These are phyloP conservation scores for Micractinium sp. DNA, from an alignment of 139 green algal species.

Conservation along the genomic window DNA sequence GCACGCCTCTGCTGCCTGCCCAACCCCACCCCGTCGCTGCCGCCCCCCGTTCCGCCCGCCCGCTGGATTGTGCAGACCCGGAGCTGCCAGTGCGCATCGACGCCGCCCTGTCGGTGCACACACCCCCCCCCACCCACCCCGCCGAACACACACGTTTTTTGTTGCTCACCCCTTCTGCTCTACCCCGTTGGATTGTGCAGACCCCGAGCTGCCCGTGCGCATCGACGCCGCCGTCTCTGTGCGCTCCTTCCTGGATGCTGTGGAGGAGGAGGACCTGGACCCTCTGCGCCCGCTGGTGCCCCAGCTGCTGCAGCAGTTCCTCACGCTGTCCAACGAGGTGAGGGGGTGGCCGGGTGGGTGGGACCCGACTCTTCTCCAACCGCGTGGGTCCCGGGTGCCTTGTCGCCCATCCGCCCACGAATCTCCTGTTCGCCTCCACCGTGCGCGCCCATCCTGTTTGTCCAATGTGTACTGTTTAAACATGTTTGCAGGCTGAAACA, in stretches of 20 bases:
- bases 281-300: constrained; percentile 84
- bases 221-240: constrained; percentile 31
- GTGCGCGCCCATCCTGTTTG: too few relatives aligned
- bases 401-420: too few relatives aligned
- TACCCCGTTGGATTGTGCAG: neutral
- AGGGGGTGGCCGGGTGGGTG: too few relatives aligned
- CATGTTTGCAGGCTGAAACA: too few relatives aligned
- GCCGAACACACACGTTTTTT: neutral
- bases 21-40: too few relatives aligned
- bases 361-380: too few relatives aligned
- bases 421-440: too few relatives aligned
- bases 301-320: constrained; percentile 86
- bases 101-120: constrained; percentile 34
- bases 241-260: constrained; percentile 83
- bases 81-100: neutral
- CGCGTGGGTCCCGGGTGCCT: too few relatives aligned
- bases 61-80: too few relatives aligned
- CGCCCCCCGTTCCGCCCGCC: too few relatives aligned
- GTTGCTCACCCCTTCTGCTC: neutral
- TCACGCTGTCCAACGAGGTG: constrained; percentile 91
- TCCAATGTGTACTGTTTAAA: too few relatives aligned
- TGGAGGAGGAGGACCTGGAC: constrained; percentile 79
- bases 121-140: neutral
- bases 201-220: constrained; percentile 89
- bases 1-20: too few relatives aligned